Evolutionary conservation across 352 stramenopile species (phyloP).

Genomic region (Pythium insidiosum): DNA sequence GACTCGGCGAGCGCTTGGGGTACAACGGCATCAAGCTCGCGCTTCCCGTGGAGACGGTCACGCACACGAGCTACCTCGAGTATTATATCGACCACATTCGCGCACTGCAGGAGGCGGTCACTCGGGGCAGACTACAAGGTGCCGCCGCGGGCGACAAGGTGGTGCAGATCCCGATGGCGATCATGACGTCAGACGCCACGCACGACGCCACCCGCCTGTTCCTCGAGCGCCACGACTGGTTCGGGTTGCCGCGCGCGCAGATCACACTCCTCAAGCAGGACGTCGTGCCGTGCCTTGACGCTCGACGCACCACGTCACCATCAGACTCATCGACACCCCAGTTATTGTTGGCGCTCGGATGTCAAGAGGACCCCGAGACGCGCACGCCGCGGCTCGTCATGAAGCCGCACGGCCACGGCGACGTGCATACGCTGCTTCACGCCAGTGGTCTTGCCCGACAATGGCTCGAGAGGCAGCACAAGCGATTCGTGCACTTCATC

Average conservation of each 20-base stretch:
- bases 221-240: constrained; percentile 89
- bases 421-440: constrained; percentile 94
- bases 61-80: constrained; percentile 88
- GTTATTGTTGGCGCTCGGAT: constrained; percentile 52
- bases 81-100: constrained; percentile 93
- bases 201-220: constrained; percentile 86
- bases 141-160: not conserved
- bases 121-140: not conserved
- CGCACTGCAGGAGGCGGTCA: constrained; percentile 70
- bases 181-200: constrained; percentile 98
- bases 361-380: constrained; percentile 10
- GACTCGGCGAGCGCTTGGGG: constrained; percentile 94
- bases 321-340: too few species aligned
- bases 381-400: constrained; percentile 51
- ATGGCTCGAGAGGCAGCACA: constrained; percentile 75
- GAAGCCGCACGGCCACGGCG: constrained; percentile 98
- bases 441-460: constrained; percentile 50
- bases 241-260: constrained; percentile 89
- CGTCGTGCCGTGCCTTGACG: constrained; percentile 88
- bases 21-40: constrained; percentile 97
- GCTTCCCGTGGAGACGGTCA: constrained; percentile 91
- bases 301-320: constrained; percentile 7
- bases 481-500: constrained; percentile 94
- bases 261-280: constrained; percentile 97
- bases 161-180: constrained; percentile 87